Percentiles rank a stretch among this genome's conserved stretches.
phyloP scores from a whole-genome alignment of 495 filamentous ascomycete species.

The Neurospora sp. region DNA sequence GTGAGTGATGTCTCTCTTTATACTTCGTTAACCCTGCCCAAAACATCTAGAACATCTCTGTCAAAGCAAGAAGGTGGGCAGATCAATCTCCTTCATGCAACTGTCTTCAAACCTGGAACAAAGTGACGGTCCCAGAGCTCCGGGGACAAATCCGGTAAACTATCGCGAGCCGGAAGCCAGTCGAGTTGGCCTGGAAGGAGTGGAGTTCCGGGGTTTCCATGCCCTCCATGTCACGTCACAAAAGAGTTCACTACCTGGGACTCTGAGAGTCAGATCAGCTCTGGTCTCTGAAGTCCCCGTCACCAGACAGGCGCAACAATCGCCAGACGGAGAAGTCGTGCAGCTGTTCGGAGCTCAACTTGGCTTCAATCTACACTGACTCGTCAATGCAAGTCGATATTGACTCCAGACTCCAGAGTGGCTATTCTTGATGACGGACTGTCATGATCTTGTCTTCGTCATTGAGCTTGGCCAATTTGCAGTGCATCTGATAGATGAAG shows the following conservation, averaged over 20 bases:
- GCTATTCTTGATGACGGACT: background rate
- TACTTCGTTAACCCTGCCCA: background rate
- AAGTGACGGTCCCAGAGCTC: background rate
- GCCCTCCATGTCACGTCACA: background rate
- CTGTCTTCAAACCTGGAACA: background rate
- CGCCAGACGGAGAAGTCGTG: background rate
- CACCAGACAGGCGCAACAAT: background rate
- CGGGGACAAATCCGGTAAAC: background rate
- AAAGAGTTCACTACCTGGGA: background rate
- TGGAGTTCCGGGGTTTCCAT: background rate
- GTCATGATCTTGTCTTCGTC: background rate
- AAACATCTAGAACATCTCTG: no score
- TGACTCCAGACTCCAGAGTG: background rate
- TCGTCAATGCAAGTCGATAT: background rate
- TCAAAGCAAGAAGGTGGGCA: background rate
- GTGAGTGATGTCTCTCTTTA: background rate
- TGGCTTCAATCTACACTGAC: background rate
- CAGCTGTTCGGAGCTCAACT: background rate
- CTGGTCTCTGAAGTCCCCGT: background rate
- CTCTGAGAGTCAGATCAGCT: background rate
- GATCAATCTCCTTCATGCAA: background rate
- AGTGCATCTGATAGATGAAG: background rate
- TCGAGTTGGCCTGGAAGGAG: background rate
- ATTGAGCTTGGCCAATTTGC: background rate
- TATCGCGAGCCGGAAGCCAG: background rate